phyloP scores from a whole-genome alignment of 2,329 filamentous ascomycete species.

The Venturia oleaginea region DNA sequence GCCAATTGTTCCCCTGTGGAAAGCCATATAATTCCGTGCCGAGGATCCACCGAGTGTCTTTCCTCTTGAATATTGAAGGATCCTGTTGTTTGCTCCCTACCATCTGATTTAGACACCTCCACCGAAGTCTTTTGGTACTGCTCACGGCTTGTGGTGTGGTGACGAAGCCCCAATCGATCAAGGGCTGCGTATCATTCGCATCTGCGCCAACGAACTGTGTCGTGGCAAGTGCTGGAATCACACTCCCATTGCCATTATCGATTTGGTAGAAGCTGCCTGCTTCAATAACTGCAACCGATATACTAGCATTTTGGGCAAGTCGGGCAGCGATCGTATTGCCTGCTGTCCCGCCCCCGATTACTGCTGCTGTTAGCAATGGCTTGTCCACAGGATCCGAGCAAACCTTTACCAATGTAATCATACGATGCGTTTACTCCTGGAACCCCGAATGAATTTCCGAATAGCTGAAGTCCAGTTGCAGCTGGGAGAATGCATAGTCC shows the following conservation, averaged over 20 bases:
- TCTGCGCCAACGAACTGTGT: not conserved
- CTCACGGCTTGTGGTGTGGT: conserved; percentile 20
- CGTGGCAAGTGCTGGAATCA: not conserved
- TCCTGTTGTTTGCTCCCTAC: conserved; percentile 7
- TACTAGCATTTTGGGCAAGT: not conserved
- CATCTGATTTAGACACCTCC: not conserved
- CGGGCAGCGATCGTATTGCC: conserved; percentile 2
- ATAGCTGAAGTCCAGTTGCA: not conserved
- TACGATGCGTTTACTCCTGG: not conserved
- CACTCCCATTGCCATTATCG: not conserved
- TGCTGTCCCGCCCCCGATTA: conserved; percentile 8
- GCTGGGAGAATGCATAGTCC: not conserved
- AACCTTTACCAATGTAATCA: not conserved
- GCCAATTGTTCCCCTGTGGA: conserved; percentile 7
- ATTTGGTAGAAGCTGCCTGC: conserved; percentile 4
- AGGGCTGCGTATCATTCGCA: conserved; percentile 18
- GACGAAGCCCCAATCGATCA: conserved; percentile 23
- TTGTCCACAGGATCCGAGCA: not conserved
- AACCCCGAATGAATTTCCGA: not conserved
- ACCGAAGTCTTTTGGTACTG: not conserved
- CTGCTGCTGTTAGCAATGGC: not conserved
- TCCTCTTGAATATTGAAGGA: conserved; percentile 22
- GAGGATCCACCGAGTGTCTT: conserved; percentile 20
- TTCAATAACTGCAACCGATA: conserved; percentile 2
- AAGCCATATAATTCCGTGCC: conserved; percentile 10